A percentile compares a stretch with the other conserved stretches of the same genome.
These are phyloP conservation scores for Pythium plurisporium DNA, from an alignment of 352 stramenopile genomes.

Conservation along the genomic window DNA sequence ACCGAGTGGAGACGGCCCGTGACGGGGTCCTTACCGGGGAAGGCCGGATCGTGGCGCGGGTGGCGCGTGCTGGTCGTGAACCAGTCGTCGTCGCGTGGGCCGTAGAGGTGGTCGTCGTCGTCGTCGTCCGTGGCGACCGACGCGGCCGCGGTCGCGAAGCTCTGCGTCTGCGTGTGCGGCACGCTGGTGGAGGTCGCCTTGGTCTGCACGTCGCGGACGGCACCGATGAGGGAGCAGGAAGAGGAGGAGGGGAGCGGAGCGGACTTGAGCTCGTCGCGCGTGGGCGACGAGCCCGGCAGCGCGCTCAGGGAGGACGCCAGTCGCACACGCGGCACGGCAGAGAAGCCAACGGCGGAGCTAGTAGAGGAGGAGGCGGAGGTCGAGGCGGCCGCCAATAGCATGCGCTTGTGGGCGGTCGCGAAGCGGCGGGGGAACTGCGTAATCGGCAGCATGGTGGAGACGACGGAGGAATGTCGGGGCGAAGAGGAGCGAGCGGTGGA, in stretches of 20 bases:
- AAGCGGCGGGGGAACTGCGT: conserved; percentile 80
- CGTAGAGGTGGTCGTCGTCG: conserved; percentile 54
- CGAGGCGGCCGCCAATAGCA: conserved; percentile 25
- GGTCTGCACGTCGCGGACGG: conserved; percentile 21
- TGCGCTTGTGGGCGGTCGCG: conserved; percentile 64
- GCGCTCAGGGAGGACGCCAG: conserved; percentile 29
- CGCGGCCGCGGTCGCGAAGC: conserved; percentile 12
- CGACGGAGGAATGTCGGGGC: neutral
- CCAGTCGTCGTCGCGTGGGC: conserved; percentile 60
- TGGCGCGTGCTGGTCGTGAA: conserved; percentile 57
- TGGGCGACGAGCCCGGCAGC: conserved; percentile 6
- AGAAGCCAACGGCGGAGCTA: neutral
- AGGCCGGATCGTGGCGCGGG: conserved; percentile 46
- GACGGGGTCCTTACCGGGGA: conserved; percentile 44
- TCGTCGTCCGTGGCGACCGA: conserved; percentile 26
- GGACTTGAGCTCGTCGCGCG: conserved; percentile 16
- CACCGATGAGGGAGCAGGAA: neutral
- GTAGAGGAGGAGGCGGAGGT: conserved; percentile 3
- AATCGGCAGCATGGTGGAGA: conserved; percentile 61
- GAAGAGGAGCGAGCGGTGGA: neutral
- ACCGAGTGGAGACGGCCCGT: conserved; percentile 49
- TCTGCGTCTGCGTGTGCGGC: conserved; percentile 3
- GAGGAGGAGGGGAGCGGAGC: conserved; percentile 9
- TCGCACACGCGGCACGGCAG: conserved; percentile 4
- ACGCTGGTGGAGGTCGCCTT: conserved; percentile 1